These are phyloP conservation scores for Backusella tuberculispora DNA, from an alignment of 192 early-diverging fungal genomes.

Conservation along the genomic window DNA sequence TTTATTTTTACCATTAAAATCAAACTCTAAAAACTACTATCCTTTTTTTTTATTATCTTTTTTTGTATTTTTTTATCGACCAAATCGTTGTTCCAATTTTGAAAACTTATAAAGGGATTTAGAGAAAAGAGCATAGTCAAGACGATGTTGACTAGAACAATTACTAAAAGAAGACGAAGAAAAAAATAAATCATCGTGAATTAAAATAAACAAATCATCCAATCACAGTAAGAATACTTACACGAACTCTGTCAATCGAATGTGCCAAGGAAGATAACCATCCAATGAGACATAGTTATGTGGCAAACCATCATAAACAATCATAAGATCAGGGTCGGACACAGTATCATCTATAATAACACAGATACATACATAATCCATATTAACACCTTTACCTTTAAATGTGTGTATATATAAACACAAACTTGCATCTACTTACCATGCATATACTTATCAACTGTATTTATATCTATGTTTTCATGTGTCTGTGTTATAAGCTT, in stretches of 20 bases:
- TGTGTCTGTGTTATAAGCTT: neutral
- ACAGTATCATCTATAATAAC: conserved; percentile 10
- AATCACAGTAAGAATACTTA: conserved; percentile 1
- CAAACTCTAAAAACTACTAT: neutral
- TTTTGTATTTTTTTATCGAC: conserved; percentile 10
- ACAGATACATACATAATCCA: conserved; percentile 10
- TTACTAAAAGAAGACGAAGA: neutral
- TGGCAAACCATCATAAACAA: conserved; percentile 40
- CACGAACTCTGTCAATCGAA: conserved; percentile 38
- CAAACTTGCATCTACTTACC: conserved; percentile 34
- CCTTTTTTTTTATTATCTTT: no score
- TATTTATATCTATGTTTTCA: conserved; percentile 38
- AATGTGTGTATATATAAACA: neutral
- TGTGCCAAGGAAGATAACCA: conserved; percentile 41
- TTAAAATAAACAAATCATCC: neutral
- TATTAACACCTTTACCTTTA: neutral
- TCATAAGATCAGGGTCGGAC: conserved; percentile 38
- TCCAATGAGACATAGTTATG: conserved; percentile 41
- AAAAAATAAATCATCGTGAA: neutral
- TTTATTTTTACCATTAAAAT: neutral
- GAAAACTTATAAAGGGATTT: conserved; percentile 23
- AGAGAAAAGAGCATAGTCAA: conserved; percentile 23
- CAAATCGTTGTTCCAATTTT: conserved; percentile 27
- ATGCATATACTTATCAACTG: conserved; percentile 55
- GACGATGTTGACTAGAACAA: neutral